Conservation (phyloP, 1,139 yeast species). For the Lodderomyces orthopsilosis region DNA sequence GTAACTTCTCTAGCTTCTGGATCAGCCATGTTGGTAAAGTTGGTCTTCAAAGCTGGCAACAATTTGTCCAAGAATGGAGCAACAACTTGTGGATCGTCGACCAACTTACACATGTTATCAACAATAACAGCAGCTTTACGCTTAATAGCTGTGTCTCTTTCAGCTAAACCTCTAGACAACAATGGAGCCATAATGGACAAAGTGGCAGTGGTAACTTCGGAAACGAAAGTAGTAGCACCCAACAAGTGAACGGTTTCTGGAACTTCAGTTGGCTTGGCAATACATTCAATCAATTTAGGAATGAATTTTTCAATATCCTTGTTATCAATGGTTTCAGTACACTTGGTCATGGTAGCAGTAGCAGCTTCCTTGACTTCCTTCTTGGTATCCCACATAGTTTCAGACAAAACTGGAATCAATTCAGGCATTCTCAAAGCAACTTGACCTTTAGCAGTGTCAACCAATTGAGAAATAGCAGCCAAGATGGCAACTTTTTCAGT, state of each 20-base stretch:
- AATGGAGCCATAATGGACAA: conserved; percentile 99
- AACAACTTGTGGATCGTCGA: conserved; percentile 99
- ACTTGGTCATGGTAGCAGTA: conserved; percentile 89
- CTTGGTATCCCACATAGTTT: conserved; percentile 99
- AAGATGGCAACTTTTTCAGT: conserved; percentile 94
- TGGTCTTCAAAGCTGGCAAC: conserved; percentile 93
- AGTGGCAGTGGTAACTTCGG: conserved; percentile 99
- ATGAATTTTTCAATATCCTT: conserved; percentile 99
- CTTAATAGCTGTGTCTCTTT: conserved; percentile 98
- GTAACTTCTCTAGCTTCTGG: conserved; percentile 99
- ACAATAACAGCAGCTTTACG: conserved; percentile 99
- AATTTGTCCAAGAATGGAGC: conserved; percentile 97
- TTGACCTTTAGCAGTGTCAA: conserved; percentile 93
- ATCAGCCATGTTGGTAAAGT: conserved; percentile 96
- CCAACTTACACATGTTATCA: conserved; percentile 99
- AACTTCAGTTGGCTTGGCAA: conserved; percentile 93
- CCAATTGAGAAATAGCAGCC: conserved; percentile 80
- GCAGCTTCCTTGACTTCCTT: conserved; percentile 97
- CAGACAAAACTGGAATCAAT: conserved; percentile 96
- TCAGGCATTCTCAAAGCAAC: conserved; percentile 99
- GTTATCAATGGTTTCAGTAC: conserved; percentile 97
- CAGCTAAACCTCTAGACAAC: conserved; percentile 98
- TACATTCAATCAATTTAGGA: conserved; percentile 95
- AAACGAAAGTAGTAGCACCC: conserved; percentile 99
- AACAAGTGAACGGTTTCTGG: conserved; percentile 98